phyloP scores from a whole-genome alignment of 1,284 basidiomycete genomes.

The Schizophyllum commune region DNA sequence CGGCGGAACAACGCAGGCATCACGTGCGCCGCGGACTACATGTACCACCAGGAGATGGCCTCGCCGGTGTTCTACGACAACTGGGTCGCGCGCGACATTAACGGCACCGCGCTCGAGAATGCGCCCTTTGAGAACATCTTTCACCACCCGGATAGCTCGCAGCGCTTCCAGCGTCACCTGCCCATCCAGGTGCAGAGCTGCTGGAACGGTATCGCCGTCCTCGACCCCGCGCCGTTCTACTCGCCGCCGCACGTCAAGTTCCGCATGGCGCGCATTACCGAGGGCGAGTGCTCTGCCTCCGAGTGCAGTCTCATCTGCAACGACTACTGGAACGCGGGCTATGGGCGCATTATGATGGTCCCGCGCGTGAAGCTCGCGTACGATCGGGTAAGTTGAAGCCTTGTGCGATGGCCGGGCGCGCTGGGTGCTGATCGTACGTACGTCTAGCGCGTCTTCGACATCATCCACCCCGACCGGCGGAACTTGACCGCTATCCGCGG shows the following conservation, averaged over 20 bases:
- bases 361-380: slow-evolving; percentile 93
- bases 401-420: neutral
- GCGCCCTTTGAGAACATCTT: slow-evolving; percentile 92
- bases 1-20: slow-evolving; percentile 90
- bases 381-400: slow-evolving; percentile 55
- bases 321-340: slow-evolving; percentile 89
- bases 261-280: slow-evolving; percentile 81
- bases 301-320: slow-evolving; percentile 96
- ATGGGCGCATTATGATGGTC: slow-evolving; percentile 93
- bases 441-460: slow-evolving; percentile 79
- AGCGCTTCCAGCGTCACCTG: slow-evolving; percentile 83
- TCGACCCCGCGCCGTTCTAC: slow-evolving; percentile 93
- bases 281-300: slow-evolving; percentile 86
- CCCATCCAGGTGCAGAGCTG: slow-evolving; percentile 94
- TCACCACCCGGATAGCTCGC: slow-evolving; percentile 68
- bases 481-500: slow-evolving; percentile 93
- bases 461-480: slow-evolving; percentile 81
- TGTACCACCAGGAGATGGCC: slow-evolving; percentile 91
- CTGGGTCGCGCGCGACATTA: slow-evolving; percentile 96
- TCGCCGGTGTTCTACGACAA: slow-evolving; percentile 96
- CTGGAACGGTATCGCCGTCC: slow-evolving; percentile 92
- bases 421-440: slow-evolving; percentile 3
- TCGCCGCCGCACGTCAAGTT: slow-evolving; percentile 82
- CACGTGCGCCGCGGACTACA: slow-evolving; percentile 94
- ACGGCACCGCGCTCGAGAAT: slow-evolving; percentile 94